phyloP scores from a whole-genome alignment of 2,329 filamentous ascomycete genomes.

The Cadophora sp. region DNA sequence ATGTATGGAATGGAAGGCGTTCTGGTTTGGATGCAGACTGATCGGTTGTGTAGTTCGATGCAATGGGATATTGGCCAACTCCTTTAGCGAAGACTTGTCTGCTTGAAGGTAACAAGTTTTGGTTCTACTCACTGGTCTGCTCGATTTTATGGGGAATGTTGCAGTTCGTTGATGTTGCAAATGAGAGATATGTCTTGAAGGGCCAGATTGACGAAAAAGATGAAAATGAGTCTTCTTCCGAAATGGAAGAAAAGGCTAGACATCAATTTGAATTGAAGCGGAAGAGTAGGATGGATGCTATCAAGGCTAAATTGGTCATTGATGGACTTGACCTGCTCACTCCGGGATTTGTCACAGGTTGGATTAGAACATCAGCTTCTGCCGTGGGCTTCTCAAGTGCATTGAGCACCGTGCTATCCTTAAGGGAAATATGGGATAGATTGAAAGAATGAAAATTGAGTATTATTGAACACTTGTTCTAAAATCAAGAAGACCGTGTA shows the following conservation, averaged over 20 bases:
- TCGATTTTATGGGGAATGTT: constrained; percentile 50
- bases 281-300: constrained; percentile 41
- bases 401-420: constrained; percentile 66
- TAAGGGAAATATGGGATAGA: constrained; percentile 66
- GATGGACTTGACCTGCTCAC: constrained; percentile 68
- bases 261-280: background rate
- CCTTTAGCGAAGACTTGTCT: constrained; percentile 55
- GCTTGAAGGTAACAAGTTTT: constrained; percentile 70
- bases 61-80: constrained; percentile 57
- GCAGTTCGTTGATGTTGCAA: constrained; percentile 16
- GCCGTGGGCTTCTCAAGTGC: constrained; percentile 65
- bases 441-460: constrained; percentile 39
- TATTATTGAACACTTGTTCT: background rate
- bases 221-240: constrained; percentile 41
- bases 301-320: constrained; percentile 58
- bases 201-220: constrained; percentile 29
- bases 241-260: constrained; percentile 5
- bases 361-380: constrained; percentile 59
- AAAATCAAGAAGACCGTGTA: background rate
- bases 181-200: background rate
- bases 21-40: background rate
- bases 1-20: background rate
- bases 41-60: constrained; percentile 43
- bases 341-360: constrained; percentile 66
- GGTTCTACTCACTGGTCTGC: constrained; percentile 62